phyloP scores from a whole-genome alignment of 768 basidiomycete genomes.

The Asterophora lycoperdoides region DNA sequence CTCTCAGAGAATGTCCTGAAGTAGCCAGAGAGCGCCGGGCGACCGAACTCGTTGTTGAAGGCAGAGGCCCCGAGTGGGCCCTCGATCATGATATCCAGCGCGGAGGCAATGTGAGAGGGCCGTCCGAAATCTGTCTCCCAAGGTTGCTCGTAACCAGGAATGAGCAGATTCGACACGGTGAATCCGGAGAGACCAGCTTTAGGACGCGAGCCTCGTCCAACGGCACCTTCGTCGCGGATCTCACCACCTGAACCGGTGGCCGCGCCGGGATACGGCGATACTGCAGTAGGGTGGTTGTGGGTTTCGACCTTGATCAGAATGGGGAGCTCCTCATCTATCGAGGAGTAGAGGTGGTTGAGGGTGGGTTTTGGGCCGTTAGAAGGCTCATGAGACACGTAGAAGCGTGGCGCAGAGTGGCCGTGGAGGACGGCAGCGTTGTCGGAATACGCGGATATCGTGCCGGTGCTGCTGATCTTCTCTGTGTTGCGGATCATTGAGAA shows the following conservation, averaged over 20 bases:
- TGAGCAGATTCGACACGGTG: conserved; percentile 89
- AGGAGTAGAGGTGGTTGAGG: conserved; percentile 45
- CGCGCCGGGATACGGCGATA: conserved; percentile 97
- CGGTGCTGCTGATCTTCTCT: conserved; percentile 65
- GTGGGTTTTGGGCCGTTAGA: conserved; percentile 20
- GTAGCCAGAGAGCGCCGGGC: conserved; percentile 89
- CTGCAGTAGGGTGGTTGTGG: conserved; percentile 98
- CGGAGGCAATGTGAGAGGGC: conserved; percentile 86
- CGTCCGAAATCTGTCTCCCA: conserved; percentile 96
- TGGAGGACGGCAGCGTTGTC: conserved; percentile 96
- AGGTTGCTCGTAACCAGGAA: conserved; percentile 86
- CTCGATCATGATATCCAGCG: conserved; percentile 96
- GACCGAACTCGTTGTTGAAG: conserved; percentile 98
- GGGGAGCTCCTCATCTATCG: conserved; percentile 66
- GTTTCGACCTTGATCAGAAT: conserved; percentile 98
- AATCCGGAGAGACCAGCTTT: conserved; percentile 94
- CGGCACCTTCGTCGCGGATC: conserved; percentile 96
- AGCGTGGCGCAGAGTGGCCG: conserved; percentile 72
- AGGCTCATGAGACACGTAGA: conserved; percentile 44
- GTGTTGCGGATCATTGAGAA: conserved; percentile 99
- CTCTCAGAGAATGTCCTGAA: conserved; percentile 92
- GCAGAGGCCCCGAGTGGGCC: conserved; percentile 92
- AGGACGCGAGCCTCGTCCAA: conserved; percentile 91
- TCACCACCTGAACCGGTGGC: conserved; percentile 98
- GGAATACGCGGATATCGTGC: conserved; percentile 95